A percentile compares a stretch with the other conserved stretches of the same genome.
Evolutionary conservation across 345 rosid species (phyloP).

Genomic region (Punica granatum): DNA sequence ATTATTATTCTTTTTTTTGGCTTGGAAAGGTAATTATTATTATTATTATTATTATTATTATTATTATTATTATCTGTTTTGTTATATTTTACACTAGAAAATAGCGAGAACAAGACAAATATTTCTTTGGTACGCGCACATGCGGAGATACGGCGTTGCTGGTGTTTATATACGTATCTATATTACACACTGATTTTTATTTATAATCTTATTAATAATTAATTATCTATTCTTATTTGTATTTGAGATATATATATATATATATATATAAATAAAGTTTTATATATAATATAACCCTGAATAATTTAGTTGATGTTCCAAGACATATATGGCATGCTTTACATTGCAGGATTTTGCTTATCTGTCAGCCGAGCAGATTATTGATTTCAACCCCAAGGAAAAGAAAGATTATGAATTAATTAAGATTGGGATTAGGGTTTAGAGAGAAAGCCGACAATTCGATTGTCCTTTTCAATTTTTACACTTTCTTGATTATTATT

Average conservation of each 20-base stretch:
- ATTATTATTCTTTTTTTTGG: too few species aligned
- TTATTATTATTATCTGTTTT: not conserved
- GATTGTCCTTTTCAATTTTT: not conserved
- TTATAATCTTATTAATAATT: too few species aligned
- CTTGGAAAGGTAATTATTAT: not conserved
- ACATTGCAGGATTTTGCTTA: not conserved
- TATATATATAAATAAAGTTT: too few species aligned
- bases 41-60: not conserved
- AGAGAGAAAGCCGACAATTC: not conserved
- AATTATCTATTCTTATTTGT: too few species aligned
- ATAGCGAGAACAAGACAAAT: not conserved
- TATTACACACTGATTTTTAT: too few species aligned
- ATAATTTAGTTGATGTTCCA: not conserved
- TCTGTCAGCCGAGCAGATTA: not conserved
- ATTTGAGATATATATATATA: too few species aligned
- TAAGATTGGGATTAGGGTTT: not conserved
- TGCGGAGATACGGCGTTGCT: constrained; percentile 2
- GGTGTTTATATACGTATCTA: not conserved
- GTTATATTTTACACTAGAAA: not conserved
- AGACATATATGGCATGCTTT: not conserved
- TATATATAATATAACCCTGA: not conserved
- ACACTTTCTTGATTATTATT: not conserved
- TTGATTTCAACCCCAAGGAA: not conserved
- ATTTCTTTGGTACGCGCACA: constrained; percentile 3
- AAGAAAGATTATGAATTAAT: not conserved